phyloP scores from a whole-genome alignment of 108 stramenopile species.

The Stephanodiscus triporus region DNA sequence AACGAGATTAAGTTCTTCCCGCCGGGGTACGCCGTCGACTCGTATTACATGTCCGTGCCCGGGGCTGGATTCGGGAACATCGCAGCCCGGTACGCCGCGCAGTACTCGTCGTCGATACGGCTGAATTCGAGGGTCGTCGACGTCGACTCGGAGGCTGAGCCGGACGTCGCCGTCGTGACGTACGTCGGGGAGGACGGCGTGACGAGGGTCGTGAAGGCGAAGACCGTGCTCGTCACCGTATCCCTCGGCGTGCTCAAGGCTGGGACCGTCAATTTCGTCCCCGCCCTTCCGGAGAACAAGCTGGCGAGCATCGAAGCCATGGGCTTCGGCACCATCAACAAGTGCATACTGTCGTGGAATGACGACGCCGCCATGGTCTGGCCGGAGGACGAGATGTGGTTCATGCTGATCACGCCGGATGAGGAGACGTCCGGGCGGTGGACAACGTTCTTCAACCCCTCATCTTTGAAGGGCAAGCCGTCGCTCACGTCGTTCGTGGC shows the following conservation, averaged over 20 bases:
- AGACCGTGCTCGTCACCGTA: constrained; percentile 57
- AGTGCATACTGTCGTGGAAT: constrained; percentile 54
- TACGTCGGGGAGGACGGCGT: constrained; percentile 1
- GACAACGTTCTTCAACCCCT: constrained; percentile 40
- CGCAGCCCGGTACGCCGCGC: constrained; percentile 10
- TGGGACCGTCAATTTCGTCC: constrained; percentile 52
- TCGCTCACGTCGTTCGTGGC: constrained; percentile 27
- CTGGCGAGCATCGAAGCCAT: constrained; percentile 51
- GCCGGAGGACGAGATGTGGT: constrained; percentile 33
- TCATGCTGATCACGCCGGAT: constrained; percentile 35
- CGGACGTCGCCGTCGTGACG: not conserved
- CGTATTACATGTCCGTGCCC: constrained; percentile 11
- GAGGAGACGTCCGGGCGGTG: constrained; percentile 27
- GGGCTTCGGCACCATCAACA: constrained; percentile 64
- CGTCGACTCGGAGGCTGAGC: not conserved
- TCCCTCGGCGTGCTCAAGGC: constrained; percentile 76
- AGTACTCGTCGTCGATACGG: constrained; percentile 3
- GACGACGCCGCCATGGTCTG: constrained; percentile 28
- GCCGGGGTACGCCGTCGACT: not conserved
- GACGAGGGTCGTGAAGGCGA: not conserved
- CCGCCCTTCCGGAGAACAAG: constrained; percentile 55
- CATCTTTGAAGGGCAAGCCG: constrained; percentile 18
- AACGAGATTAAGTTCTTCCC: constrained; percentile 1
- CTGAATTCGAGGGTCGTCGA: constrained; percentile 17
- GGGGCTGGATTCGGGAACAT: constrained; percentile 21